phyloP scores from a whole-genome alignment of 345 rosid species.

The Moricandia arvensis region DNA sequence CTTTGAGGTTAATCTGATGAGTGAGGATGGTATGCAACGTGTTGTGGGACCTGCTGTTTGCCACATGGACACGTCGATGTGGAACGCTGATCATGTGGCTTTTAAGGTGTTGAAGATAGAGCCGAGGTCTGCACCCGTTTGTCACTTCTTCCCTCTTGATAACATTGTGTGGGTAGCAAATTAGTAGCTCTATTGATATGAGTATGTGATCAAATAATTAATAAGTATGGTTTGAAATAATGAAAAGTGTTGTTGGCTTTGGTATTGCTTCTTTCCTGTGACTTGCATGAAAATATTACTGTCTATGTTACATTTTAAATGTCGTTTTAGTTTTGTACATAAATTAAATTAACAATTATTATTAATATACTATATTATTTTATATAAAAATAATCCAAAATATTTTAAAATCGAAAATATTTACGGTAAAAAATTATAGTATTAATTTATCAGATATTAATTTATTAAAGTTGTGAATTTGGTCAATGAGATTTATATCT shows the following conservation, averaged over 20 bases:
- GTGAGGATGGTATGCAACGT: conserved; percentile 48
- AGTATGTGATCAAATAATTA: conserved; percentile 15
- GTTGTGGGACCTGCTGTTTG: conserved; percentile 59
- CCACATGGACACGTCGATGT: conserved; percentile 78
- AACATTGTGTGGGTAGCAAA: conserved; percentile 59
- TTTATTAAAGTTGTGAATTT: too few relatives aligned
- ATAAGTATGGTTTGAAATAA: conserved; percentile 16
- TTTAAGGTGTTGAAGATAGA: conserved; percentile 53
- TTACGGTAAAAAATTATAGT: too few relatives aligned
- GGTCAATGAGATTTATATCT: too few relatives aligned
- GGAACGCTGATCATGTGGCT: conserved; percentile 59
- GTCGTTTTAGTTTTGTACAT: too few relatives aligned
- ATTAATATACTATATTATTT: too few relatives aligned
- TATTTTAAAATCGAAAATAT: too few relatives aligned
- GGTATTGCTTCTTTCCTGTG: conserved; percentile 18
- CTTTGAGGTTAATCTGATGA: conserved; percentile 44
- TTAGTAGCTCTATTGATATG: conserved; percentile 7
- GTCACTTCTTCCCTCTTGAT: conserved; percentile 68
- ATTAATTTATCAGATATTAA: not conserved
- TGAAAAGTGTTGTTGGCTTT: conserved; percentile 6
- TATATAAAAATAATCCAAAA: not conserved
- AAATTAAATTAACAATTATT: too few relatives aligned
- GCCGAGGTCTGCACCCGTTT: conserved; percentile 63
- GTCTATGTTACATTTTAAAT: too few relatives aligned
- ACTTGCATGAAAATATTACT: conserved; percentile 16